Conservation (phyloP, 768 basidiomycete species). For the Coprinopsis marcescibilis region DNA sequence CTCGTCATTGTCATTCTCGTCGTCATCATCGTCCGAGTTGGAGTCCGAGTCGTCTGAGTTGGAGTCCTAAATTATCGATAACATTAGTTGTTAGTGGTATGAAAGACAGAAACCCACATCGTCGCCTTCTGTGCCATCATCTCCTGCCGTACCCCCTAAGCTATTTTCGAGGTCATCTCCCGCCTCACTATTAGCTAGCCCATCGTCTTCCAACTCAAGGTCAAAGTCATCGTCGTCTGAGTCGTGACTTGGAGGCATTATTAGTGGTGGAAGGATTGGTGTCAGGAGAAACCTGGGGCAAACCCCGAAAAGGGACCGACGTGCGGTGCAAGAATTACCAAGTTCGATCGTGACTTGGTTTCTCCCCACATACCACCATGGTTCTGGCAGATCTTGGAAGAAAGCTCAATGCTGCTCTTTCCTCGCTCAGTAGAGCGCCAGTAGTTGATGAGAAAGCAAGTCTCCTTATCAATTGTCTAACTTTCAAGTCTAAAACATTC, state of each 20-base stretch:
- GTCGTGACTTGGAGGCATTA: slow-evolving; percentile 33
- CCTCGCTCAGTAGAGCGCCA: slow-evolving; percentile 79
- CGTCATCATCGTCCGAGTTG: slow-evolving; percentile 50
- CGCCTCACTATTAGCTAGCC: slow-evolving; percentile 1
- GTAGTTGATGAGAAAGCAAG: slow-evolving; percentile 88
- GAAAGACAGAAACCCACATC: slow-evolving; percentile 11
- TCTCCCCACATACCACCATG: slow-evolving; percentile 47
- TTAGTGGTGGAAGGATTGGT: background rate
- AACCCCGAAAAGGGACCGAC: slow-evolving; percentile 2
- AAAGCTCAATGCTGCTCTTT: slow-evolving; percentile 89
- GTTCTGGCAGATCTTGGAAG: slow-evolving; percentile 94
- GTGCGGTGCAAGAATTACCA: slow-evolving; percentile 1
- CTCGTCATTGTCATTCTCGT: slow-evolving; percentile 51
- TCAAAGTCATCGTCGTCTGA: slow-evolving; percentile 62
- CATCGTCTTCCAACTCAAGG: slow-evolving; percentile 20
- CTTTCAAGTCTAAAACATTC: slow-evolving; percentile 1
- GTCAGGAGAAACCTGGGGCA: slow-evolving; percentile 1
- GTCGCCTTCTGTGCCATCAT: slow-evolving; percentile 11
- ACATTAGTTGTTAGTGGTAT: background rate
- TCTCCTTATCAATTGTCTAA: slow-evolving; percentile 8
- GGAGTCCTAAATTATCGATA: slow-evolving; percentile 5
- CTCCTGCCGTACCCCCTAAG: slow-evolving; percentile 9
- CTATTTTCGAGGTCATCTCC: slow-evolving; percentile 4
- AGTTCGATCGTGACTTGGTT: background rate
- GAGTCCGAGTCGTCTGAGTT: slow-evolving; percentile 9